Evolutionary conservation across 2,329 filamentous ascomycete species (phyloP).

Genomic region (Cytospora piceae): DNA sequence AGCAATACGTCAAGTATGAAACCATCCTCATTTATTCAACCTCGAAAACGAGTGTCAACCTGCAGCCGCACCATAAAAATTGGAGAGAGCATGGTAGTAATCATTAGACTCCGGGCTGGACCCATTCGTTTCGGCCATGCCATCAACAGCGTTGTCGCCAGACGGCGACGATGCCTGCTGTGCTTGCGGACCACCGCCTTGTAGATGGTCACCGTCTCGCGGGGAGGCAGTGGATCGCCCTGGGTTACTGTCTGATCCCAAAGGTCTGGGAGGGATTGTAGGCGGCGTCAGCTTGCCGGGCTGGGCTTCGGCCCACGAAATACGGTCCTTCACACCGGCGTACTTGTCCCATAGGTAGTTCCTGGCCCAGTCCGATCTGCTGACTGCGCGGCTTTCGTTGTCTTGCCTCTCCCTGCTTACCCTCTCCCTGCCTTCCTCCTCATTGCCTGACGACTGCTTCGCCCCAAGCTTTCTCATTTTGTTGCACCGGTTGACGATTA

Average conservation of each 20-base stretch:
- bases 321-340: not conserved
- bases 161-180: too few species aligned
- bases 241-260: not conserved
- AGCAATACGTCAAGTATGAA: too few species aligned
- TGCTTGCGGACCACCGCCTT: not conserved
- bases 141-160: too few species aligned
- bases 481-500: not conserved
- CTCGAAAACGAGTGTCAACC: too few species aligned
- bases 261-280: not conserved
- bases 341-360: not conserved
- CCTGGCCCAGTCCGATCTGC: not conserved
- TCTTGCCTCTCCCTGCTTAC: not conserved
- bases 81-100: too few species aligned
- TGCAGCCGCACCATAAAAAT: too few species aligned
- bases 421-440: not conserved
- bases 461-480: not conserved
- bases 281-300: not conserved
- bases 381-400: not conserved
- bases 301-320: not conserved
- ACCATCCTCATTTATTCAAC: too few species aligned
- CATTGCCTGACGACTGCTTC: not conserved
- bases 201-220: not conserved
- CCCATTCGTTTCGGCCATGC: too few species aligned
- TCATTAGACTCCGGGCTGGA: too few species aligned
- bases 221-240: not conserved